Base-by-base conservation (phyloP, 2,329 filamentous ascomycete species). In the Akanthomyces uredinophilus region DNA sequence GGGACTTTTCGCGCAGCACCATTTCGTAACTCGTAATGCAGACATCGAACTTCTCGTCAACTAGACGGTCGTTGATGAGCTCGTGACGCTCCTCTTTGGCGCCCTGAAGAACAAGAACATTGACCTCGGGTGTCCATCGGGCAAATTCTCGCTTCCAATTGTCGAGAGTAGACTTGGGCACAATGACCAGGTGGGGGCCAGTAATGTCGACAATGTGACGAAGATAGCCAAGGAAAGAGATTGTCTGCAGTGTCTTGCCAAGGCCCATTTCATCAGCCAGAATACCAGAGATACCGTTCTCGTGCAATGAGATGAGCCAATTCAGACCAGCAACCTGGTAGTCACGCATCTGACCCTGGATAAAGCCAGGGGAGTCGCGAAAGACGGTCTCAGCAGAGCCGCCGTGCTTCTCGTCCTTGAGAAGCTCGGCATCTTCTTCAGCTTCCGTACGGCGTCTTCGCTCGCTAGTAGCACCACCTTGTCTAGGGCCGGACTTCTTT, bases 11-110 rank as follows among this genome's bases (percentile, higher is more conserved):
- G 63, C 95, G 87, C 14, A 99, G 82, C 64, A 99, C 92, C 94
- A 99, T 98, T 75, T 99, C 95, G 78, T 99, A 99, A 74, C 93
- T 97, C 16, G 95, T 99, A 73, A 99, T 91, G 78, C 94, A 97
- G 20, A 98, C 94, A 70, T 99, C 95, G 68, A 99, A 99, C 67
- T 96, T 91, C 74, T 97, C 92, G 64, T 96, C 91, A 20, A 96
- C 83, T n/a, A 99, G 82, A 5, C 91, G 90, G 18, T 96, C 91
- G 66, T 92, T 91, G 75, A 99, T 98, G 60, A 99, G 82, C 53
- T 86, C 81, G 65, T 92, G 86, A 50, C 95, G 90, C 76, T 97
- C 92, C 10, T 99, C 95, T 74, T 99, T 99, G 65, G 90, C 90
- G 66, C 95, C 95, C 73, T 98, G 95, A 8, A 99, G 83, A 13